These are phyloP conservation scores for Dianthus caryophyllus DNA, from an alignment of 148 eudicot genomes.

Conservation along the genomic window DNA sequence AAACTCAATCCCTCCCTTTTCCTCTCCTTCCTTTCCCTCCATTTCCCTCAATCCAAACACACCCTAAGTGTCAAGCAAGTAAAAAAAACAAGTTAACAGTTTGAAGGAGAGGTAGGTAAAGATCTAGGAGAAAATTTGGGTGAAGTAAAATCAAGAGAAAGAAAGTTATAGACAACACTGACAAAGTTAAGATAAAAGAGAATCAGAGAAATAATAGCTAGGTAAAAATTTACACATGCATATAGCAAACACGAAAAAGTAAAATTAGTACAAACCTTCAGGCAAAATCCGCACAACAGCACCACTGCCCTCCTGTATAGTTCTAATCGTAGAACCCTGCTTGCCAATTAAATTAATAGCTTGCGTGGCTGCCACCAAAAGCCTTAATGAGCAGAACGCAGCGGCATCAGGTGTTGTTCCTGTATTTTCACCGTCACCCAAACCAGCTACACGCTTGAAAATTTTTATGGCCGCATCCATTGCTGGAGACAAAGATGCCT, in stretches of 20 bases:
- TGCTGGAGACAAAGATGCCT: constrained; percentile 39
- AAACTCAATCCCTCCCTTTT: no score
- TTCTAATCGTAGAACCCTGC: constrained; percentile 41
- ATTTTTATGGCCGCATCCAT: constrained; percentile 44
- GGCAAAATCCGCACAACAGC: constrained; percentile 76
- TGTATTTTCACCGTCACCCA: constrained; percentile 29
- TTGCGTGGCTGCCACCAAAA: constrained; percentile 37
- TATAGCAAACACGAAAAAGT: background rate
- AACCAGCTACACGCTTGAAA: constrained; percentile 38
- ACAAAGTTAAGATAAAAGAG: background rate
- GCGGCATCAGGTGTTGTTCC: constrained; percentile 28
- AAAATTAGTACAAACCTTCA: constrained; percentile 39
- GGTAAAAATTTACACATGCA: background rate
- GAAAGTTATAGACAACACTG: background rate
- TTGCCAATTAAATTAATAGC: constrained; percentile 44
- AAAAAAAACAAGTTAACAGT: background rate
- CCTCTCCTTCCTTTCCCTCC: no score
- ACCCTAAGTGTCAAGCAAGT: background rate
- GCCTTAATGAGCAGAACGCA: constrained; percentile 39
- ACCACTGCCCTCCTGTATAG: constrained; percentile 67
- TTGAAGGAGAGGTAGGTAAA: background rate
- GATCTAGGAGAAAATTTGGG: background rate
- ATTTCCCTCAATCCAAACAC: no score
- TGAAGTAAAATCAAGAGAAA: background rate
- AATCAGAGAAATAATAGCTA: background rate